A percentile compares a stretch with the other conserved stretches of the same genome.
Evolutionary conservation across 108 stramenopile genomes (phyloP).

Genomic region (Nitzschia putrida): DNA sequence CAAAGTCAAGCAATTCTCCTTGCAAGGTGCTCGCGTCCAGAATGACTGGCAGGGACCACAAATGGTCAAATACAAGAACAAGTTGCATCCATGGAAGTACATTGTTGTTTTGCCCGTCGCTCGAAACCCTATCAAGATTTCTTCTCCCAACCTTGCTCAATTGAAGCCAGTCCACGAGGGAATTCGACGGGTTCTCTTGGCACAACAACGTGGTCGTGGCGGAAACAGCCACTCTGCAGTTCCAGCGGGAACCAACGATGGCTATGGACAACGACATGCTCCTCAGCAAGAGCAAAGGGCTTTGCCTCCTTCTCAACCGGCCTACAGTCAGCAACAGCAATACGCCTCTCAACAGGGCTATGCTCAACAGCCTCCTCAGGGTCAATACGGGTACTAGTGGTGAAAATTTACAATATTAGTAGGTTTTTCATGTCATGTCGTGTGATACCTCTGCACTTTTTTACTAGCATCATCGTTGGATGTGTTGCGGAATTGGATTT

Average conservation of each 20-base stretch:
- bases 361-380: background rate
- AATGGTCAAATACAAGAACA: conserved; percentile 93
- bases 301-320: background rate
- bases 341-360: conserved; percentile 11
- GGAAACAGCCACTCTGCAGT: conserved; percentile 19
- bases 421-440: too few relatives aligned
- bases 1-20: conserved; percentile 89
- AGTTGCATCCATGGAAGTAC: conserved; percentile 88
- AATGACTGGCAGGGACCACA: conserved; percentile 93
- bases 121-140: conserved; percentile 91
- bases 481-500: too few relatives aligned
- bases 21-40: conserved; percentile 87
- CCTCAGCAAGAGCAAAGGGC: conserved; percentile 1
- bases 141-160: conserved; percentile 74
- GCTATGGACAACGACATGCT: background rate
- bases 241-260: conserved; percentile 2
- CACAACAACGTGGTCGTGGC: conserved; percentile 75
- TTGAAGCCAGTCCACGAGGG: conserved; percentile 88
- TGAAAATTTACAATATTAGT: too few relatives aligned
- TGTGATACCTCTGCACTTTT: too few relatives aligned
- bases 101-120: conserved; percentile 82
- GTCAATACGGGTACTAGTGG: too few relatives aligned
- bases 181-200: conserved; percentile 76
- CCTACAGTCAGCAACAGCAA: conserved; percentile 1
- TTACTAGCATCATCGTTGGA: too few relatives aligned